A percentile compares a stretch with the other conserved stretches of the same genome.
Conservation (phyloP, 202 grass and related monocot genomes). For the Saccharum hybrid region DNA sequence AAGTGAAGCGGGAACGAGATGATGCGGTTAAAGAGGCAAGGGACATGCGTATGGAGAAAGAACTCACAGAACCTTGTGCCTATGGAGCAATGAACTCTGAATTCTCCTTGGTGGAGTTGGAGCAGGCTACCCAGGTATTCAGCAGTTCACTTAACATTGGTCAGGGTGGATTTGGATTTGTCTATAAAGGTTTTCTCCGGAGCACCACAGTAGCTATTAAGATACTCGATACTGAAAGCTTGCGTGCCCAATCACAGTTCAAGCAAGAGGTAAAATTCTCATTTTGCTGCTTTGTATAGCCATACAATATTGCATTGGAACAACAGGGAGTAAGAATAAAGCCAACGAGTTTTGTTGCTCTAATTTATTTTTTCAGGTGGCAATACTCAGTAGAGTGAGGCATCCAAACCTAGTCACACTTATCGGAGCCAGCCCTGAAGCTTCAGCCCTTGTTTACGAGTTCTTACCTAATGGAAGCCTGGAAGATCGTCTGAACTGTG, state of each 20-base stretch:
- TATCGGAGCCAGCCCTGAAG: slow-evolving; percentile 55
- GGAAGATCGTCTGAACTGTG: slow-evolving; percentile 50
- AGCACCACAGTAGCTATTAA: slow-evolving; percentile 64
- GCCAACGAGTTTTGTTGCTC: not conserved
- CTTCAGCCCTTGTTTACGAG: slow-evolving; percentile 60
- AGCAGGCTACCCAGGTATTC: slow-evolving; percentile 61
- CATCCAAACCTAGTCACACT: slow-evolving; percentile 70
- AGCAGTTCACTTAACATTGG: slow-evolving; percentile 49
- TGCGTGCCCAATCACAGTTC: slow-evolving; percentile 56
- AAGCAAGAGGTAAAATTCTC: slow-evolving; percentile 60
- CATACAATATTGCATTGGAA: slow-evolving; percentile 7
- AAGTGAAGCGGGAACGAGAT: slow-evolving; percentile 47
- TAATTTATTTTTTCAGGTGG: slow-evolving; percentile 48
- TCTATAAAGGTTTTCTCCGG: slow-evolving; percentile 61
- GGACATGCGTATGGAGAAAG: slow-evolving; percentile 30
- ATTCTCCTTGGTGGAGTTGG: slow-evolving; percentile 53
- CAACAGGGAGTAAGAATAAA: not conserved
- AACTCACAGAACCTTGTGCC: not conserved
- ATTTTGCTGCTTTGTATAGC: not conserved
- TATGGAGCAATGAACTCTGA: slow-evolving; percentile 38
- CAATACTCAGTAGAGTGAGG: slow-evolving; percentile 62
- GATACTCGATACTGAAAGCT: slow-evolving; percentile 46
- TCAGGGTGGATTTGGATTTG: slow-evolving; percentile 60
- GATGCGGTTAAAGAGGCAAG: slow-evolving; percentile 43
- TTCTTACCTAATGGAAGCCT: slow-evolving; percentile 69